A percentile compares a stretch with the other conserved stretches of the same genome.
phyloP scores from a whole-genome alignment of 257 asterid genomes.

The Nicotiana otophora region DNA sequence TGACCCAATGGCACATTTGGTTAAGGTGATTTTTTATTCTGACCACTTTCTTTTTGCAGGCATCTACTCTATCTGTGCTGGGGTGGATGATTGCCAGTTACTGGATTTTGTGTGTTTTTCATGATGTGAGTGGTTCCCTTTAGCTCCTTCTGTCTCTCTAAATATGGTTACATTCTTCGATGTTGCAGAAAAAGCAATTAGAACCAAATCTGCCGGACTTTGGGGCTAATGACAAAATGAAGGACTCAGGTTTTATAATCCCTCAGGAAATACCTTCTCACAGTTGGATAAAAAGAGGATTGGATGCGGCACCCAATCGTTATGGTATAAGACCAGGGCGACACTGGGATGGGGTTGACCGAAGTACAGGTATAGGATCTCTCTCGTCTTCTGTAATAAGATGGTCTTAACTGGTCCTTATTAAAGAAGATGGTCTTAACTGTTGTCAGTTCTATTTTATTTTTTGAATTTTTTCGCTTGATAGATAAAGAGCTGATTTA shows the following conservation, averaged over 20 bases:
- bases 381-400: neutral
- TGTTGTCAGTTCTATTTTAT: neutral
- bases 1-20: constrained; percentile 96
- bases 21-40: constrained; percentile 33
- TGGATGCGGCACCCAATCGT: constrained; percentile 72
- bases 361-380: constrained; percentile 53
- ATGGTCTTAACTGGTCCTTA: neutral
- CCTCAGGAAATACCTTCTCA: constrained; percentile 78
- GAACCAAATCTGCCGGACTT: constrained; percentile 52
- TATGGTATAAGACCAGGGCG: constrained; percentile 87
- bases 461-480: neutral
- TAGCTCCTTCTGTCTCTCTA: neutral
- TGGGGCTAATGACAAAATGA: constrained; percentile 71
- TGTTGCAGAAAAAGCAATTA: constrained; percentile 50
- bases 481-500: neutral
- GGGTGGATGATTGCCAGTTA: neutral
- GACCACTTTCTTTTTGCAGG: neutral
- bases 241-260: constrained; percentile 74
- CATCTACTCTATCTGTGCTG: neutral
- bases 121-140: neutral
- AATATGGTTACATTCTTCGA: constrained; percentile 6
- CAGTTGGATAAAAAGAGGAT: constrained; percentile 74
- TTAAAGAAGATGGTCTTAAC: neutral
- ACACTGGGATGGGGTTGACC: constrained; percentile 97
- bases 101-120: neutral